These are phyloP conservation scores for Mucor irregularis DNA, from an alignment of 371 early-diverging fungal species.

Conservation along the genomic window DNA sequence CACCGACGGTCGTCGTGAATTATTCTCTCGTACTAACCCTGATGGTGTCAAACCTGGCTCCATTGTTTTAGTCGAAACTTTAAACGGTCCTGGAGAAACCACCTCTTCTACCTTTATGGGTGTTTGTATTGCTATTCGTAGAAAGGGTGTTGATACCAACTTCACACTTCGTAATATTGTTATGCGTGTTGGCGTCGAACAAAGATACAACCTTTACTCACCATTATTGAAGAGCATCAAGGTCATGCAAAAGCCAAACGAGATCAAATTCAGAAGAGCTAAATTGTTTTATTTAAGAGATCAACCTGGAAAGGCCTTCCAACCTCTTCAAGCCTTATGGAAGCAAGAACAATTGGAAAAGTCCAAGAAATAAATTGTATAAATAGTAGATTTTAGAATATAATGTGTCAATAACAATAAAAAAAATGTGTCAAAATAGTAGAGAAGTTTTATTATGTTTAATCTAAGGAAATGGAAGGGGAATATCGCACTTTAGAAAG, in stretches of 20 bases:
- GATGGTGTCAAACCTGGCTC: slow-evolving; percentile 68
- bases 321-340: slow-evolving; percentile 57
- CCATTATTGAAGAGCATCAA: slow-evolving; percentile 82
- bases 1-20: slow-evolving; percentile 59
- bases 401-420: too few species aligned
- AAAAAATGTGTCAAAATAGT: neutral
- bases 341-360: slow-evolving; percentile 51
- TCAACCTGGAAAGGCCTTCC: slow-evolving; percentile 74
- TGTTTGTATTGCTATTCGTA: slow-evolving; percentile 78
- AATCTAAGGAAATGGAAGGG: slow-evolving; percentile 14
- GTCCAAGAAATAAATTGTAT: slow-evolving; percentile 14
- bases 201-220: slow-evolving; percentile 76
- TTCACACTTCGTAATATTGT: slow-evolving; percentile 83
- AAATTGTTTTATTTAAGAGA: slow-evolving; percentile 83
- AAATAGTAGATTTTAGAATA: neutral
- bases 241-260: slow-evolving; percentile 64
- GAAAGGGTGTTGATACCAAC: slow-evolving; percentile 76
- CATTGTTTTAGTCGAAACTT: slow-evolving; percentile 73
- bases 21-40: slow-evolving; percentile 58
- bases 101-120: slow-evolving; percentile 75
- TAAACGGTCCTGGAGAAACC: slow-evolving; percentile 67
- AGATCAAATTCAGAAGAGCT: slow-evolving; percentile 67
- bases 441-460: neutral
- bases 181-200: slow-evolving; percentile 82
- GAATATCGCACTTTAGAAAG: slow-evolving; percentile 27